Percentiles rank a stretch among this genome's conserved stretches.
phyloP scores from a whole-genome alignment of 768 basidiomycete genomes.

The Lactarius hatsudake region DNA sequence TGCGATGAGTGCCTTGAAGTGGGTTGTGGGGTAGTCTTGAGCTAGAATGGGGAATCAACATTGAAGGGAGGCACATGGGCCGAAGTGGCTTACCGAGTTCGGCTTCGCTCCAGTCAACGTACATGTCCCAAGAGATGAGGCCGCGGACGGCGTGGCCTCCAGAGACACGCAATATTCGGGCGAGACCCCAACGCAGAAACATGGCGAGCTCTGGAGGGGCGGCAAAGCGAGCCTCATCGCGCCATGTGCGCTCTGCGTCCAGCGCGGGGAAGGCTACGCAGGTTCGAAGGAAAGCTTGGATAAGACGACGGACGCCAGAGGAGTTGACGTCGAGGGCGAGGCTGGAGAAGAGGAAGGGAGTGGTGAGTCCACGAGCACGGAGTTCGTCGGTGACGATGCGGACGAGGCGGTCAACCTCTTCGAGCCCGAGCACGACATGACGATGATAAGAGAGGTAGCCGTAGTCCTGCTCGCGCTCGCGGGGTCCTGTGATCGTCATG shows the following conservation, averaged over 20 bases:
- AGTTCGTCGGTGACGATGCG: constrained; percentile 68
- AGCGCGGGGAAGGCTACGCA: constrained; percentile 37
- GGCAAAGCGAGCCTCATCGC: constrained; percentile 80
- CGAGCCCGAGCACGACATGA: constrained; percentile 74
- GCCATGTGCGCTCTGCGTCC: constrained; percentile 57
- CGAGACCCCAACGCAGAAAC: constrained; percentile 90
- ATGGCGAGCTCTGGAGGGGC: constrained; percentile 87
- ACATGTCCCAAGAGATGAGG: constrained; percentile 80
- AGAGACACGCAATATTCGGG: constrained; percentile 67
- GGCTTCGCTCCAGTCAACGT: constrained; percentile 74
- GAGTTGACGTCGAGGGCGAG: constrained; percentile 83
- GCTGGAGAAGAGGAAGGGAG: constrained; percentile 88
- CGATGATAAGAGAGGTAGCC: constrained; percentile 72
- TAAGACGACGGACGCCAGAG: constrained; percentile 70
- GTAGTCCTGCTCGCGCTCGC: constrained; percentile 46
- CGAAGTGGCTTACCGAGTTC: constrained; percentile 65
- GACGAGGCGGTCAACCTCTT: constrained; percentile 70
- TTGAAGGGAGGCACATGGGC: not conserved
- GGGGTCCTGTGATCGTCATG: constrained; percentile 22
- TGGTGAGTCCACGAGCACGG: constrained; percentile 67
- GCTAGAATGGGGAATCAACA: constrained; percentile 38
- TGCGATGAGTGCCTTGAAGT: constrained; percentile 69
- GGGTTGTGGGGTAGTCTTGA: constrained; percentile 62
- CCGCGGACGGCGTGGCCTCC: constrained; percentile 77
- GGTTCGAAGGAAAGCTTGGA: constrained; percentile 75